phyloP scores from a whole-genome alignment of 257 asterid genomes.

The Lantana camara region DNA sequence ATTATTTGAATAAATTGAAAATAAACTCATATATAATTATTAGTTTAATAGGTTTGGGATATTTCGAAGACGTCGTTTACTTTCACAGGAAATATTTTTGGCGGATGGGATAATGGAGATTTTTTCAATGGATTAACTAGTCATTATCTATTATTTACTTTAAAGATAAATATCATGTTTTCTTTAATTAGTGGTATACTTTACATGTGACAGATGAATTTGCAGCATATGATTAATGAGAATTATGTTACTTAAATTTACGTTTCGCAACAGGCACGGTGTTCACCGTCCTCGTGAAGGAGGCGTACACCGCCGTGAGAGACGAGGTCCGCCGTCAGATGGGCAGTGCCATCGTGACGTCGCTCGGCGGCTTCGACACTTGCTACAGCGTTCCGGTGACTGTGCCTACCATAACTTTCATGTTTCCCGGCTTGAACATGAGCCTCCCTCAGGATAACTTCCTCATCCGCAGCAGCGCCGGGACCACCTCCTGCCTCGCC shows the following conservation, averaged over 20 bases:
- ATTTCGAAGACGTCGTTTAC: too few relatives aligned
- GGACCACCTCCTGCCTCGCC: conserved; percentile 73
- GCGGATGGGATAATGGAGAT: too few relatives aligned
- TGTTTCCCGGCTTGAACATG: conserved; percentile 61
- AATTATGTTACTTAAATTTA: too few relatives aligned
- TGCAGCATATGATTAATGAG: too few relatives aligned
- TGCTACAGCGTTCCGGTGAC: conserved; percentile 55
- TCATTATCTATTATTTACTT: too few relatives aligned
- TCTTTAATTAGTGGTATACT: too few relatives aligned
- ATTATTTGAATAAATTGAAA: neutral
- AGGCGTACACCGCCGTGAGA: conserved; percentile 58
- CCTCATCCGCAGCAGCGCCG: conserved; percentile 59
- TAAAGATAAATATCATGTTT: too few relatives aligned
- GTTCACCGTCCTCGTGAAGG: conserved; percentile 52
- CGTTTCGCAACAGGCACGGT: conserved; percentile 45
- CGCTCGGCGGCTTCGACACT: conserved; percentile 76
- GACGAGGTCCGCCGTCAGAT: conserved; percentile 62
- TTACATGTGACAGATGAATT: too few relatives aligned
- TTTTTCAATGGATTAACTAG: too few relatives aligned
- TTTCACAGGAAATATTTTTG: too few relatives aligned
- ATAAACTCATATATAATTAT: neutral
- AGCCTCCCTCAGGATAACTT: conserved; percentile 62
- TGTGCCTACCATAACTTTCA: conserved; percentile 48
- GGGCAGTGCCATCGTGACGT: conserved; percentile 49
- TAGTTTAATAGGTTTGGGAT: too few relatives aligned